These are phyloP conservation scores for Penicillium sp. DNA, from an alignment of 2,329 filamentous ascomycete genomes.

Conservation along the genomic window DNA sequence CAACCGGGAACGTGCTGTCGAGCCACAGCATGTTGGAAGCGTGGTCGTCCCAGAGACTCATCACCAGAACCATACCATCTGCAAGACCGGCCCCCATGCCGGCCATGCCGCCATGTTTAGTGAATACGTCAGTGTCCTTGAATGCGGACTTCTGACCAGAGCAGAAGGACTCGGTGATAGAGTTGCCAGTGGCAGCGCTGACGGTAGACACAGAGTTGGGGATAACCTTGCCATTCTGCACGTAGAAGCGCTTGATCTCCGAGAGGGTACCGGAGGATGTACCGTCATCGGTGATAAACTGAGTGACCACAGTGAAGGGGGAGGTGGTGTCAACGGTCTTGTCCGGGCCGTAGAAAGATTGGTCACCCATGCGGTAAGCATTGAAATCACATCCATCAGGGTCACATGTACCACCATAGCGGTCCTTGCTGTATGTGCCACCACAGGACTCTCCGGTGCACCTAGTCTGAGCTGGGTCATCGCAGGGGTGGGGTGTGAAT, in stretches of 20 bases:
- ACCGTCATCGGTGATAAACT: conserved; percentile 56
- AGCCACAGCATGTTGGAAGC: conserved; percentile 70
- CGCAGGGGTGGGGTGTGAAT: conserved; percentile 65
- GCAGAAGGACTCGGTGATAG: conserved; percentile 59
- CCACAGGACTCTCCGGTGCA: conserved; percentile 55
- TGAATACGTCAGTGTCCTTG: conserved; percentile 54
- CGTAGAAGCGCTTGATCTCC: conserved; percentile 63
- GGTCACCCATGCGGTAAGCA: conserved; percentile 63
- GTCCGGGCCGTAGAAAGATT: conserved; percentile 60
- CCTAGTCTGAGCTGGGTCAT: conserved; percentile 46
- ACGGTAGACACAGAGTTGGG: conserved; percentile 52
- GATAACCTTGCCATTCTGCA: conserved; percentile 61
- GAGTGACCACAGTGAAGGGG: conserved; percentile 65
- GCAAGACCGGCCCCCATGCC: conserved; percentile 10
- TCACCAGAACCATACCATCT: conserved; percentile 58
- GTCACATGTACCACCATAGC: conserved; percentile 63
- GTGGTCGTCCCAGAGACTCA: conserved; percentile 63
- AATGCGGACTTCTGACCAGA: conserved; percentile 55
- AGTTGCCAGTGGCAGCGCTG: conserved; percentile 49
- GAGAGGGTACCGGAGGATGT: conserved; percentile 53
- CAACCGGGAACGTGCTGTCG: conserved; percentile 61
- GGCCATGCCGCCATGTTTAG: conserved; percentile 53
- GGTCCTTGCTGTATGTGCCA: conserved; percentile 50
- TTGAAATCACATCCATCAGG: conserved; percentile 72
- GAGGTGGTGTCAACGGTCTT: conserved; percentile 58